Percentiles rank a stretch among this genome's conserved stretches.
phyloP scores from a whole-genome alignment of 306 rosid species.

The Senna siamea region DNA sequence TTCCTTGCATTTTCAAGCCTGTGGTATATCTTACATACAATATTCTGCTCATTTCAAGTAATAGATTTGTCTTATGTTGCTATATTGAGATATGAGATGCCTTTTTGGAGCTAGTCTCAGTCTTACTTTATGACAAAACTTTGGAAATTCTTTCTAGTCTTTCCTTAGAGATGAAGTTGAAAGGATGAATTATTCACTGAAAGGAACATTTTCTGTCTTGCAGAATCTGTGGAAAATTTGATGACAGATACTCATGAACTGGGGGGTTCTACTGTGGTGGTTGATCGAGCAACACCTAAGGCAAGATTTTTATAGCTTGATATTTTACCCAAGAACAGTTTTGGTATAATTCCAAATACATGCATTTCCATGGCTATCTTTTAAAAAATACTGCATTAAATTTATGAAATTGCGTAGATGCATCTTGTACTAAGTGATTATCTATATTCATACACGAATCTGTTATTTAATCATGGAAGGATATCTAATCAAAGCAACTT shows the following conservation, averaged over 20 bases:
- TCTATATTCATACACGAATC: background rate
- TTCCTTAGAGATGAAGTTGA: conserved; percentile 10
- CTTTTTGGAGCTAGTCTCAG: background rate
- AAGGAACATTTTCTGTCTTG: conserved; percentile 39
- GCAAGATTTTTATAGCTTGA: conserved; percentile 53
- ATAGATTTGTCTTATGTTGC: conserved; percentile 19
- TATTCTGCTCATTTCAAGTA: conserved; percentile 9
- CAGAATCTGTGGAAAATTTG: conserved; percentile 92
- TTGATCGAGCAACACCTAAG: conserved; percentile 98
- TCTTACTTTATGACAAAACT: background rate
- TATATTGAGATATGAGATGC: background rate
- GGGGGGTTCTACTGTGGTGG: conserved; percentile 90
- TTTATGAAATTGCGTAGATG: background rate
- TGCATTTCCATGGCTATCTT: conserved; percentile 1
- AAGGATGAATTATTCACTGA: conserved; percentile 12
- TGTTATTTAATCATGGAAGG: conserved; percentile 8
- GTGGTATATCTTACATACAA: conserved; percentile 10
- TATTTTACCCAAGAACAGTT: background rate
- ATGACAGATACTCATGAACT: conserved; percentile 92
- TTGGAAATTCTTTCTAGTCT: background rate
- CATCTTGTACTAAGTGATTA: background rate
- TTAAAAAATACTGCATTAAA: background rate
- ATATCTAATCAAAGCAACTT: background rate
- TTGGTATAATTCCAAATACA: background rate
- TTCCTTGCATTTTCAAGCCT: background rate